A percentile compares a stretch with the other conserved stretches of the same genome.
Evolutionary conservation across 352 stramenopile species (phyloP).

Genomic region (Ophiocytium majus): DNA sequence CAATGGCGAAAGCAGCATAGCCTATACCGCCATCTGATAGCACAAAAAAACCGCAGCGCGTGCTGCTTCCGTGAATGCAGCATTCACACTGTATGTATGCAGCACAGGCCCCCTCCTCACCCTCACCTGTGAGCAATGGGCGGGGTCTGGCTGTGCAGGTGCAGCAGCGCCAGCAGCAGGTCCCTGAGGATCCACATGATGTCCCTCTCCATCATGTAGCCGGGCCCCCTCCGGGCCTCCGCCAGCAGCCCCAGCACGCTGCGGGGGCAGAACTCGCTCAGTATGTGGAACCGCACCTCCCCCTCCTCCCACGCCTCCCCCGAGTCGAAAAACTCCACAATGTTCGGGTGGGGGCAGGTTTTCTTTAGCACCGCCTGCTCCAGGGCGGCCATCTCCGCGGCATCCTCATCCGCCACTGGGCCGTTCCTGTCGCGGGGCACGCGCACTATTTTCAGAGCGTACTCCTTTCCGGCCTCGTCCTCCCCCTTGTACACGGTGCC

Average conservation of each 20-base stretch:
- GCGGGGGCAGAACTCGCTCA: constrained; percentile 44
- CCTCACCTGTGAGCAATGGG: constrained; percentile 48
- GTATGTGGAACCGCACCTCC: constrained; percentile 44
- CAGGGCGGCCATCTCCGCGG: constrained; percentile 33
- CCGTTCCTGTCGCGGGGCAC: constrained; percentile 27
- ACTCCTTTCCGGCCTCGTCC: constrained; percentile 48
- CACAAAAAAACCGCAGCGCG: no score
- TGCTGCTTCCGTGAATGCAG: no score
- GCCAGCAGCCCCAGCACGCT: constrained; percentile 45
- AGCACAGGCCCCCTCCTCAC: neutral
- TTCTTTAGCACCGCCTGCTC: constrained; percentile 40
- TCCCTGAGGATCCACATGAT: constrained; percentile 49
- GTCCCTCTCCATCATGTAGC: constrained; percentile 37
- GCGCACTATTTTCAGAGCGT: constrained; percentile 48
- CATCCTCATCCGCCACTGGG: constrained; percentile 40
- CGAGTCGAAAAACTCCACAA: constrained; percentile 38
- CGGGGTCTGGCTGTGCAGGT: constrained; percentile 42
- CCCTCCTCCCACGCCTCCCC: constrained; percentile 29
- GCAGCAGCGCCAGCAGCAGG: constrained; percentile 45
- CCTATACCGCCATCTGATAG: no score
- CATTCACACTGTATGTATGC: no score
- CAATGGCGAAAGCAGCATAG: no score
- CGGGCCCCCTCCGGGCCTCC: constrained; percentile 15
- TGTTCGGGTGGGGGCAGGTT: constrained; percentile 43
- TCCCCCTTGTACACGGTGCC: constrained; percentile 51